Evolutionary conservation across 139 green algal species (phyloP).

Genomic region (Micractinium sp.): DNA sequence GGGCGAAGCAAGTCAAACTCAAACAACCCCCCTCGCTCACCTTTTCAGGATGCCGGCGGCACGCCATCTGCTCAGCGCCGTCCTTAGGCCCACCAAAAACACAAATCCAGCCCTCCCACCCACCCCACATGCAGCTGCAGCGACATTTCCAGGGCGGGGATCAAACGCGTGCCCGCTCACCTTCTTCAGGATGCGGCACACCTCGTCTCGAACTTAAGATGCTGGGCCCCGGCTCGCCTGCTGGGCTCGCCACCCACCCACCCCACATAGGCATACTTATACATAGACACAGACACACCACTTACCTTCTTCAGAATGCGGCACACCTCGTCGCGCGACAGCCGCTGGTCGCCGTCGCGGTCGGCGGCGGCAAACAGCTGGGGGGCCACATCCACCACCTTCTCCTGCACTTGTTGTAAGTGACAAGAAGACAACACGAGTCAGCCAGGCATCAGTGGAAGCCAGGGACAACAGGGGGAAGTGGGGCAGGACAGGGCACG

Average conservation of each 20-base stretch:
- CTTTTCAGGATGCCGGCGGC: too few species aligned
- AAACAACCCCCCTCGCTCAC: conserved; percentile 61
- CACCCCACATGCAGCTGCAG: too few species aligned
- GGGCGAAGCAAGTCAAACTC: conserved; percentile 40
- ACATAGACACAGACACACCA: conserved; percentile 72
- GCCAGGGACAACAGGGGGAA: too few species aligned
- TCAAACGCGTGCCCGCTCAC: too few species aligned
- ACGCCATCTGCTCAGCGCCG: too few species aligned
- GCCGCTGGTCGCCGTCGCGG: conserved; percentile 59
- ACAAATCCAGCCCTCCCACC: too few species aligned
- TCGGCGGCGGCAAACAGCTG: conserved; percentile 72
- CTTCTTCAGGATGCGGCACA: conserved; percentile 59
- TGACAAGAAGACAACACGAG: too few species aligned
- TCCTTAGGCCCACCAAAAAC: too few species aligned
- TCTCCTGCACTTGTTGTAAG: conserved; percentile 51
- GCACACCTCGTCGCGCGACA: conserved; percentile 49
- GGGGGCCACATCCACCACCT: conserved; percentile 51
- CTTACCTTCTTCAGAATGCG: conserved; percentile 59
- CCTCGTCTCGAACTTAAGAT: not conserved
- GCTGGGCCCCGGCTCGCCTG: too few species aligned
- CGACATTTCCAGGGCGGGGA: too few species aligned
- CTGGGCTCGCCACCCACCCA: not conserved
- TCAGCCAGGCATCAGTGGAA: too few species aligned
- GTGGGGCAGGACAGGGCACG: too few species aligned
- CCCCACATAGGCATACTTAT: conserved; percentile 52